phyloP scores from a whole-genome alignment of 169 alveolate genomes.

The Fabrea salina region DNA sequence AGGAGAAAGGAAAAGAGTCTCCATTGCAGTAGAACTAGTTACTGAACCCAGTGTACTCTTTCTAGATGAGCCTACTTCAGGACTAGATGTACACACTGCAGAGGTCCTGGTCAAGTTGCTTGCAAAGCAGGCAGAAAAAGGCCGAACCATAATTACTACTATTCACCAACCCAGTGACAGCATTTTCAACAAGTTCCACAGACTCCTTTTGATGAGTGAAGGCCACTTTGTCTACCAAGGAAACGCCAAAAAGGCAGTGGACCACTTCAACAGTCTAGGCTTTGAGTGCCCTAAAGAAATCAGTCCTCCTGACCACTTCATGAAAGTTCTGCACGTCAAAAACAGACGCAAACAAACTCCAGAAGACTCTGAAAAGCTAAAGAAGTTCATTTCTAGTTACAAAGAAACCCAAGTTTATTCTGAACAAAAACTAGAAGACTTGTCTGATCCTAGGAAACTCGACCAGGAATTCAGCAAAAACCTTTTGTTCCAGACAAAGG shows the following conservation, averaged over 20 bases:
- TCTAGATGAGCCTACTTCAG: conserved; percentile 89
- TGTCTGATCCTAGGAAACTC: no score
- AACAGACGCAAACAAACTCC: background rate
- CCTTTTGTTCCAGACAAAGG: background rate
- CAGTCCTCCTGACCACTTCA: conserved; percentile 68
- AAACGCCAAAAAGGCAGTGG: conserved; percentile 30
- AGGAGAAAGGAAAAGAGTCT: conserved; percentile 88
- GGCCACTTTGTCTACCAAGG: conserved; percentile 76
- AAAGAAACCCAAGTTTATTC: no score
- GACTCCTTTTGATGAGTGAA: conserved; percentile 55
- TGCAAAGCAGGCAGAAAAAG: conserved; percentile 60
- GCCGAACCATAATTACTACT: conserved; percentile 69
- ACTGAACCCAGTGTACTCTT: conserved; percentile 84
- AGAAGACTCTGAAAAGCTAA: background rate
- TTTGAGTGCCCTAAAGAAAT: conserved; percentile 54
- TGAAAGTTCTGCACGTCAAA: conserved; percentile 7
- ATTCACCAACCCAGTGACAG: conserved; percentile 81
- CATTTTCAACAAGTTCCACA: conserved; percentile 64
- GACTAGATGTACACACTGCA: conserved; percentile 85
- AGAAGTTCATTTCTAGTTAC: no score
- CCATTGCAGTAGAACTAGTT: conserved; percentile 89
- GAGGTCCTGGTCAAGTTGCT: conserved; percentile 65
- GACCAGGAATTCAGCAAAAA: no score
- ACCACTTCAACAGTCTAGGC: conserved; percentile 49
- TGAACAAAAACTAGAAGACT: no score